A percentile compares a stretch with the other conserved stretches of the same genome.
These are phyloP conservation scores for Tolypocladium cylindrosporum DNA, from an alignment of 2,329 filamentous ascomycete genomes.

Conservation along the genomic window DNA sequence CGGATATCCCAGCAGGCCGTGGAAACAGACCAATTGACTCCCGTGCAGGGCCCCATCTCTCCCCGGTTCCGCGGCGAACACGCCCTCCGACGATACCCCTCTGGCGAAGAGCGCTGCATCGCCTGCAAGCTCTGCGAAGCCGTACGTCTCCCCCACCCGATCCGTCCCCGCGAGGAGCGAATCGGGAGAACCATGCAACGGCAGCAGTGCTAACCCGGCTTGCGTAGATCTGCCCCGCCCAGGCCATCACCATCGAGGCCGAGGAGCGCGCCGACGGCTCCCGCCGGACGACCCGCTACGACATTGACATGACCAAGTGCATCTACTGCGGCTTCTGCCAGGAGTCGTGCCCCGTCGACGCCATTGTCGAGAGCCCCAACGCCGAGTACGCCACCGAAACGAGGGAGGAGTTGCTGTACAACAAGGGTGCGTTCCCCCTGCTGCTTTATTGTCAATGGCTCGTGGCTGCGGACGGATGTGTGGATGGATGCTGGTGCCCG, in stretches of 20 bases:
- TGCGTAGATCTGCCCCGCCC: conserved; percentile 74
- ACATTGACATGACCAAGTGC: conserved; percentile 99
- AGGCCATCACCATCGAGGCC: conserved; percentile 98
- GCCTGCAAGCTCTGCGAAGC: conserved; percentile 99
- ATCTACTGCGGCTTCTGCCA: conserved; percentile 99
- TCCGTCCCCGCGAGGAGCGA: neutral
- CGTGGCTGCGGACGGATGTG: neutral
- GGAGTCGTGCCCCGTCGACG: conserved; percentile 96
- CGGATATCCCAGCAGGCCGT: conserved; percentile 1
- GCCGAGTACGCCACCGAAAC: conserved; percentile 55
- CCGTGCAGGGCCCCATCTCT: conserved; percentile 73
- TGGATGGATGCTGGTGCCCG: too few species aligned
- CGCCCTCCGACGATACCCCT: conserved; percentile 89
- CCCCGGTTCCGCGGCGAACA: conserved; percentile 98
- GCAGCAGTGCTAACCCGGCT: neutral
- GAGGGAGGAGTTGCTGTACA: conserved; percentile 91
- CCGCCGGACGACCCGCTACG: conserved; percentile 90
- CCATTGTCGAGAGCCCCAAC: conserved; percentile 60
- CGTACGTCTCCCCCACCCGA: conserved; percentile 24
- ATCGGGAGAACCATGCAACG: neutral
- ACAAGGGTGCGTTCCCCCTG: conserved; percentile 53
- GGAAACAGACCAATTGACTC: conserved; percentile 9
- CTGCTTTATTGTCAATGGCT: neutral
- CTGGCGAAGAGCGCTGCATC: conserved; percentile 97
- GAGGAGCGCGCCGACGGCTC: conserved; percentile 96